Evolutionary conservation across 1,284 basidiomycete species (phyloP), one percentile per base, ranked within the genome.

Genomic region (Ceratobasidium sp.): DNA sequence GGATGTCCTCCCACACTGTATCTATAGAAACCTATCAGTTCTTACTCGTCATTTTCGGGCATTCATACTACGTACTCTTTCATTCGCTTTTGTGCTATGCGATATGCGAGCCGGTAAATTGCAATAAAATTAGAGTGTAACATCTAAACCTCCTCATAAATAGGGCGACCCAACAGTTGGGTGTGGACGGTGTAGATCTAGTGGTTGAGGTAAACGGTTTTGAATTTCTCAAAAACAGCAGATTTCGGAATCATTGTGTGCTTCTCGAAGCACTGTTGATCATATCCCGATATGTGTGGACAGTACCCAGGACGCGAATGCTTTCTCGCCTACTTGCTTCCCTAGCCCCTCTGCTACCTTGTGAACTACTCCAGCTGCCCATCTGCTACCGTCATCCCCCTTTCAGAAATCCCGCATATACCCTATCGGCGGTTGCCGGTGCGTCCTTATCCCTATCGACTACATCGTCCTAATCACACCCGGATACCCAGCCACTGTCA

Each of bases 391-490:
- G 34, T 27, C n/a, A 34, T 24, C 37, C 65, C 29, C 24, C 37
- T 24, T 54, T 54, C 22, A 66, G 41, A 49, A 68, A 24, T n/a
- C 64, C 59, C 6, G 71, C 59, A 43, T 63, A 63, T 22, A 62
- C 59, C 22, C 37, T 56, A 22, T 54, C 48, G 6, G 48, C 59
- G 9, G 39, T 43, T 24, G 37, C 46, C n/a, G 27, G 59, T 48
- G 51, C 37, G 22, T 27, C 39, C 34, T 6, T 31, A n/a, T 54
- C 64, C 37, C 24, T n/a, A 19, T 48, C 8, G 24, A 24, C 48
- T 48, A 53, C 71, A 74, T 74, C 48, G 58, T 74, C 59, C 29
- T 48, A 39, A 64, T 56, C 37, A 53, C 59, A 16, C 46, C 24
- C 43, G 19, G 59, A 27, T 62, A 73, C 16, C 31, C 68, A 14